Evolutionary conservation across 148 eudicot species (phyloP), one percentile per base, ranked within the genome.

Genomic region (Fagopyrum tataricum): DNA sequence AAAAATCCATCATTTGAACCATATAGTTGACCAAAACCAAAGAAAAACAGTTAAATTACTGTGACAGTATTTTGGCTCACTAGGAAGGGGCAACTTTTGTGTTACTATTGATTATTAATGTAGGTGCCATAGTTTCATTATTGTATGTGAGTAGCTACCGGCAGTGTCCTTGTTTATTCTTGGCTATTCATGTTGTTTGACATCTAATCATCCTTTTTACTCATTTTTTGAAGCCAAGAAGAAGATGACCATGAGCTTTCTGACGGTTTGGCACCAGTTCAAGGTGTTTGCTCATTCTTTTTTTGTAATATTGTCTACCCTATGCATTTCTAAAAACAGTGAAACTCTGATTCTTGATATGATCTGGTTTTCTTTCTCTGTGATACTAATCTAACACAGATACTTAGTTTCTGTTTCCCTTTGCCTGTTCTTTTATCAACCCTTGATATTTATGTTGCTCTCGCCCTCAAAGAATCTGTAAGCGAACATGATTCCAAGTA

Each of bases 221-320:
- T 37, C 7, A 26, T 61, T 52, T 68, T 74, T 66, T 75, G 75
- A 72, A 90, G 96, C 79, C 87, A 86, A 81, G 81, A 81, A 71
- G 90, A 85, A 72, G 87, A 78, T 81, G 89, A 82, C 47, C 74
- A 75, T 42, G 81, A 72, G 70, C 79, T 82, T 79, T 75, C 85
- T 39, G 89, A 82, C 77, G 78, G 82, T 80, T 41, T 82, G 76
- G 64, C 88, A 70, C 78, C 87, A 18, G 81, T 90, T 56, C 83
- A 91, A 92, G 97, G 96, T 90, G 73, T 76, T 55, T 75, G 74
- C 76, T 81, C 42, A 37, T 61, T 72, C 76, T 53, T 20, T 24
- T 43, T 74, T 6, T 23, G 14, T 48, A 10, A 26, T 68, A 21
- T 44, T 13, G 52, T 66, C 66, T 44, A 44, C 59, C 62, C 12